These are phyloP conservation scores for Lentinula edodes DNA, from an alignment of 768 basidiomycete genomes.

Conservation along the genomic window DNA sequence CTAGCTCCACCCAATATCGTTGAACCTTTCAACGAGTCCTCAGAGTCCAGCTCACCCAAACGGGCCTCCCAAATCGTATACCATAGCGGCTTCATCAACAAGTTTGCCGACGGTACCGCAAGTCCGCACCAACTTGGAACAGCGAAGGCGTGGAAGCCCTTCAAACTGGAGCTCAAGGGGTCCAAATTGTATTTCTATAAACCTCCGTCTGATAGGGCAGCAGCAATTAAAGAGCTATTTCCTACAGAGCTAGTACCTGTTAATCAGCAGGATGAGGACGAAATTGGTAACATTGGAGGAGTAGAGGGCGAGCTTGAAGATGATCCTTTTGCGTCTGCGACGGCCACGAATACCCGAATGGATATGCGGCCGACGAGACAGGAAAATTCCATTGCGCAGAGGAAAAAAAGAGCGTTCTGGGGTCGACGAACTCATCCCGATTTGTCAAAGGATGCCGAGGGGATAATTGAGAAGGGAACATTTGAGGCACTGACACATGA, in stretches of 20 bases:
- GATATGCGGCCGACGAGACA: constrained; percentile 7
- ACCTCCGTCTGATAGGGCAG: constrained; percentile 61
- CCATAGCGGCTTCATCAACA: constrained; percentile 72
- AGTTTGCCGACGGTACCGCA: constrained; percentile 41
- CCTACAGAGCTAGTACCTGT: constrained; percentile 57
- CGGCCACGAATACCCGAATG: constrained; percentile 11
- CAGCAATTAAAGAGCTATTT: constrained; percentile 70
- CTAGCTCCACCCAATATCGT: constrained; percentile 46
- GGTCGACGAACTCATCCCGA: constrained; percentile 73
- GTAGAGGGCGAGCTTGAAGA: constrained; percentile 14
- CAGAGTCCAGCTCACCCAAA: constrained; percentile 27
- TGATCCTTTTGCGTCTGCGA: background rate
- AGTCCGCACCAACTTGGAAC: constrained; percentile 30
- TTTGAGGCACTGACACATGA: constrained; percentile 82
- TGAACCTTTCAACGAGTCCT: constrained; percentile 31
- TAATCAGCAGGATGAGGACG: constrained; percentile 44
- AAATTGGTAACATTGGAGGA: constrained; percentile 15
- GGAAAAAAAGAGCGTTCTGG: constrained; percentile 72
- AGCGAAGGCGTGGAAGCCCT: constrained; percentile 80
- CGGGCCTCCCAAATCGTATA: constrained; percentile 78
- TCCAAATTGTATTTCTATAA: constrained; percentile 86
- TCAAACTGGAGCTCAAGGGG: constrained; percentile 79
- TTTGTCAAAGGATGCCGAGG: constrained; percentile 32
- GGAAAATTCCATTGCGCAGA: constrained; percentile 13
- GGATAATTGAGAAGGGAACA: constrained; percentile 56